Conservation (phyloP, 1,284 basidiomycete genomes). For the Heliocybe sulcata region DNA sequence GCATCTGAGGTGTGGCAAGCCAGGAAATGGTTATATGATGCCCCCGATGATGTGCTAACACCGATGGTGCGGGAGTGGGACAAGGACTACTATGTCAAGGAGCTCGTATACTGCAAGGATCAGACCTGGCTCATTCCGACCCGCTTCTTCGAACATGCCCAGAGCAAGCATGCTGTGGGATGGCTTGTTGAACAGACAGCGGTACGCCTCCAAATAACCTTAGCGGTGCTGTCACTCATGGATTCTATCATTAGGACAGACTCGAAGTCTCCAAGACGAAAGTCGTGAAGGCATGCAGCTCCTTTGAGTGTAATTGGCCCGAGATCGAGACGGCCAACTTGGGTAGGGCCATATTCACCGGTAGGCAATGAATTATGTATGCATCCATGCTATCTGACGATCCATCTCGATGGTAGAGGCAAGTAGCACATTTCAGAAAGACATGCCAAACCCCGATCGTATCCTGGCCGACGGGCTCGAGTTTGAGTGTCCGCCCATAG, state of each 20-base stretch:
- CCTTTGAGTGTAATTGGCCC: neutral
- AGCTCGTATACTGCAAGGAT: slow-evolving; percentile 15
- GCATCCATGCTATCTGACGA: no score
- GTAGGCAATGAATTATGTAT: no score
- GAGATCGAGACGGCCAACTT: no score
- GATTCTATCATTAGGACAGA: no score
- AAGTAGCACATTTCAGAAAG: no score
- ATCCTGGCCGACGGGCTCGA: neutral
- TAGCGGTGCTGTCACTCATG: no score
- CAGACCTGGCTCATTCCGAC: neutral
- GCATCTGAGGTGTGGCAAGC: slow-evolving; percentile 25
- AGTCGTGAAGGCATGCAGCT: neutral
- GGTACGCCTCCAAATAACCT: neutral
- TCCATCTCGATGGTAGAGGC: neutral
- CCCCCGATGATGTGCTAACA: no score
- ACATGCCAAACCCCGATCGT: slow-evolving; percentile 6
- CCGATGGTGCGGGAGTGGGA: no score
- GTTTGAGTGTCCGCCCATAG: neutral
- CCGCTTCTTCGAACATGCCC: neutral
- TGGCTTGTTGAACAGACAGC: neutral
- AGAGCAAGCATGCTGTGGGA: neutral
- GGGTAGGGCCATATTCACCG: no score
- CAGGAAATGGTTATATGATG: slow-evolving; percentile 18
- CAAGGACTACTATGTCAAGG: slow-evolving; percentile 20
- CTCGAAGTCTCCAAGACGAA: no score